A percentile compares a stretch with the other conserved stretches of the same genome.
Evolutionary conservation across 148 eudicot genomes (phyloP).

Genomic region (Euryodendron excelsum): DNA sequence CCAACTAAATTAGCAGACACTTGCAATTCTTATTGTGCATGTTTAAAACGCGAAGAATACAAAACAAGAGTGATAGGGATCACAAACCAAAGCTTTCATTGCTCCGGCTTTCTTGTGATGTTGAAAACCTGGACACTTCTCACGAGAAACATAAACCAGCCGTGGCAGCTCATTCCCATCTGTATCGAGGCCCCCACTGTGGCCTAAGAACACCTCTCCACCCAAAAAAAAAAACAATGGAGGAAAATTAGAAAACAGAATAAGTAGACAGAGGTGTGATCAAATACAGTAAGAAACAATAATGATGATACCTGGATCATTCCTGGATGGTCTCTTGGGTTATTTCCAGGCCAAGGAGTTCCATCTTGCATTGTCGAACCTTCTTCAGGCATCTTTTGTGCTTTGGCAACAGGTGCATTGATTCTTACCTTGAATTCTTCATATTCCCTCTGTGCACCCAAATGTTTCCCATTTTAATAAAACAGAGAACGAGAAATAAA

Average conservation of each 20-base stretch:
- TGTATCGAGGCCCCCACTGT: slow-evolving; percentile 60
- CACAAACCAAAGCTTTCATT: slow-evolving; percentile 68
- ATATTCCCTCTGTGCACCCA: slow-evolving; percentile 24
- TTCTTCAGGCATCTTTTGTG: slow-evolving; percentile 25
- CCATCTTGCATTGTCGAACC: slow-evolving; percentile 33
- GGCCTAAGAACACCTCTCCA: slow-evolving; percentile 59
- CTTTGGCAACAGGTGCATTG: slow-evolving; percentile 22
- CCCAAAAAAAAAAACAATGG: background rate
- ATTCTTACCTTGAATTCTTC: slow-evolving; percentile 27
- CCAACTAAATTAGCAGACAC: background rate
- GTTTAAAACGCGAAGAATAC: background rate
- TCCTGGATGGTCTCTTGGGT: slow-evolving; percentile 26
- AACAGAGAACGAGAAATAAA: background rate
- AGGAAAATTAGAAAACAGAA: background rate
- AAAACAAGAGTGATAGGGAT: slow-evolving; percentile 3
- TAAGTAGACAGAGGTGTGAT: background rate
- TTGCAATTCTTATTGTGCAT: background rate
- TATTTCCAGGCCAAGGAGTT: slow-evolving; percentile 33
- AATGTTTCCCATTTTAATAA: background rate
- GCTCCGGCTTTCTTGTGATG: slow-evolving; percentile 84
- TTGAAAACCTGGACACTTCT: slow-evolving; percentile 72
- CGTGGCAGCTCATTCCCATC: slow-evolving; percentile 65
- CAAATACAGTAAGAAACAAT: background rate
- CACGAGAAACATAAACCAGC: slow-evolving; percentile 71
- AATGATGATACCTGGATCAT: slow-evolving; percentile 27